Conservation (phyloP, 352 stramenopile genomes). For the Globisporangium middletonii region DNA sequence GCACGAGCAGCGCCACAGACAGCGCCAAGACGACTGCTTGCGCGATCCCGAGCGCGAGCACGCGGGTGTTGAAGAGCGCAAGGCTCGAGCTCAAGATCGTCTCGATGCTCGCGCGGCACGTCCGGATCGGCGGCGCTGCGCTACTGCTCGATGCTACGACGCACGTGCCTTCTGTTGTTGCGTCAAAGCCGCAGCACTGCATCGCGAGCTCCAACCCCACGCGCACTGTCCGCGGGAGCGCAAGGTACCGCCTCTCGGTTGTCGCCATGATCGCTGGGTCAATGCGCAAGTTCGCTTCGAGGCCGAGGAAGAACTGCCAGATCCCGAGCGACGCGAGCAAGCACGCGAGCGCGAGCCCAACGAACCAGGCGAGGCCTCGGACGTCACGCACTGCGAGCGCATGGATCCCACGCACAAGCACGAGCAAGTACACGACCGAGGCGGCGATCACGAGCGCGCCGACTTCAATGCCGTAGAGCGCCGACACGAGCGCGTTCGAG, state of each 20-base stretch:
- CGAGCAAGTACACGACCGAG: conserved; percentile 16
- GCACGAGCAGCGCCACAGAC: conserved; percentile 11
- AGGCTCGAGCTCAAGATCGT: conserved; percentile 5
- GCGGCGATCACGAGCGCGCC: conserved; percentile 17
- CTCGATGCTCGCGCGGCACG: conserved; percentile 18
- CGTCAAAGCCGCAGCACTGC: conserved; percentile 40
- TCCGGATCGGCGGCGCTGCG: conserved; percentile 12
- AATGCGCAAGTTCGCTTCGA: conserved; percentile 26
- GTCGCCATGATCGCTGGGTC: conserved; percentile 26
- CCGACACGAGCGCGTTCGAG: conserved; percentile 24
- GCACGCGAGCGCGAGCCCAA: conserved; percentile 22
- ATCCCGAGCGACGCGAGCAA: conserved; percentile 25
- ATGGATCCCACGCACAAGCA: conserved; percentile 22
- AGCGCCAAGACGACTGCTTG: conserved; percentile 21
- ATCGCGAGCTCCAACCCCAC: conserved; percentile 36
- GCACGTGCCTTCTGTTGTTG: conserved; percentile 26
- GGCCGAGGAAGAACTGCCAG: conserved; percentile 20
- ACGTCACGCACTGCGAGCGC: conserved; percentile 25
- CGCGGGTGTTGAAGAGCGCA: conserved; percentile 14
- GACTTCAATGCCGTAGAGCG: conserved; percentile 37
- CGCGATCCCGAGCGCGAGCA: conserved; percentile 12
- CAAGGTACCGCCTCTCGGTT: conserved; percentile 28
- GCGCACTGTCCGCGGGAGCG: conserved; percentile 14
- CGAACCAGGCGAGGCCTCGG: conserved; percentile 26
- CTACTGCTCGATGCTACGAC: background rate